phyloP scores from a whole-genome alignment of 2,329 filamentous ascomycete genomes.

The Diaporthe sp. region DNA sequence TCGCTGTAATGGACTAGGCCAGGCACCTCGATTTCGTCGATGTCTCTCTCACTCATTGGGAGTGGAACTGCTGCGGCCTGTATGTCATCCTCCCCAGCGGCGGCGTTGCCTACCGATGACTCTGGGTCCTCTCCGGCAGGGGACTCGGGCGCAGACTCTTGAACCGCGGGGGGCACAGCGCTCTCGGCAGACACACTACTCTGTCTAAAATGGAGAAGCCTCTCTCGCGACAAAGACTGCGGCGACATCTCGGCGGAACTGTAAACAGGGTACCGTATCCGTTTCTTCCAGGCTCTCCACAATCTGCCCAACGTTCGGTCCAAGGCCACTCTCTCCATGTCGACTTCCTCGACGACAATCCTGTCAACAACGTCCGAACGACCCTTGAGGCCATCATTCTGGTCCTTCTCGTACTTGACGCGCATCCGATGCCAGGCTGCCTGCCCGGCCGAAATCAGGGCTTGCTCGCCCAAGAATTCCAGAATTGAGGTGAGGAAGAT shows the following conservation, averaged over 20 bases:
- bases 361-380: slow-evolving; percentile 70
- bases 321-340: slow-evolving; percentile 93
- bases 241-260: slow-evolving; percentile 61
- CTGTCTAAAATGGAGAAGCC: slow-evolving; percentile 53
- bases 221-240: slow-evolving; percentile 64
- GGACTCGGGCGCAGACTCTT: slow-evolving; percentile 41
- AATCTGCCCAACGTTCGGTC: slow-evolving; percentile 89
- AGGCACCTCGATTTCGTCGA: slow-evolving; percentile 86
- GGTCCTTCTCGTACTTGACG: slow-evolving; percentile 70
- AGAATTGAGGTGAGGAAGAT: slow-evolving; percentile 97
- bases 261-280: slow-evolving; percentile 71
- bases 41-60: slow-evolving; percentile 75
- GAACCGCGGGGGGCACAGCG: slow-evolving; percentile 56
- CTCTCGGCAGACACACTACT: slow-evolving; percentile 54
- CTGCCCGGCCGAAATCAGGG: slow-evolving; percentile 87
- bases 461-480: slow-evolving; percentile 94
- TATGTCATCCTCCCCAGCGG: slow-evolving; percentile 56
- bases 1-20: slow-evolving; percentile 75
- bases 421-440: slow-evolving; percentile 81
- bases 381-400: slow-evolving; percentile 64
- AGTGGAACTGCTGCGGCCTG: slow-evolving; percentile 75
- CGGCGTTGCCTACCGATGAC: slow-evolving; percentile 25
- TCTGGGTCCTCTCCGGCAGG: slow-evolving; percentile 29
- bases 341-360: slow-evolving; percentile 87
- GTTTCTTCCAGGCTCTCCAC: slow-evolving; percentile 97